phyloP scores from a whole-genome alignment of 179 eudicot genomes.

The Actinidia chinensis region DNA sequence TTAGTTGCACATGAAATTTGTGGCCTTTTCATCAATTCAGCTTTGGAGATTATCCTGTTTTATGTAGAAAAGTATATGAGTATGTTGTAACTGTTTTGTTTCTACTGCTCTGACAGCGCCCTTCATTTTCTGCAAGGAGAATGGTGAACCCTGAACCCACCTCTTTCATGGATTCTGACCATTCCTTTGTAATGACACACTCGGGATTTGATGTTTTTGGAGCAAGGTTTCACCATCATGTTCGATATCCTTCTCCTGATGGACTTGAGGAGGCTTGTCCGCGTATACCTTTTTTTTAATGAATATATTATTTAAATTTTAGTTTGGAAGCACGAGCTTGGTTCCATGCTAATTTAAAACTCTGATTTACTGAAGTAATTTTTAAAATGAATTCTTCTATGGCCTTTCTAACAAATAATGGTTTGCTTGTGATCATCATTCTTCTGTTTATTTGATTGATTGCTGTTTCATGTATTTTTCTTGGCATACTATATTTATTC shows the following conservation, averaged over 20 bases:
- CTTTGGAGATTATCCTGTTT: not conserved
- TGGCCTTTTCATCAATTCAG: not conserved
- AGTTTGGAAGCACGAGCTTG: not conserved
- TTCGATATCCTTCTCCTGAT: conserved; percentile 69
- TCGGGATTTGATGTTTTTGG: conserved; percentile 59
- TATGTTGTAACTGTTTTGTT: conserved; percentile 6
- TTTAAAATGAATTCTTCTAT: not conserved
- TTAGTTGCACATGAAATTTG: not conserved
- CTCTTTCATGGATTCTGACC: conserved; percentile 48
- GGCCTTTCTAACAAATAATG: not conserved
- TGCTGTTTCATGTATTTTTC: not conserved
- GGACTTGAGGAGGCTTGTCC: conserved; percentile 77
- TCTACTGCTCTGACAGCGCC: conserved; percentile 48
- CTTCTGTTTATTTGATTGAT: not conserved
- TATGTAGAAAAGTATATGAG: not conserved
- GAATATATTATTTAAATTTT: not conserved
- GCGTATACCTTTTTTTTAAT: not conserved
- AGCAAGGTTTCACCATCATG: conserved; percentile 69
- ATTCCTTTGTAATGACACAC: conserved; percentile 42
- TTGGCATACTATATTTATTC: not conserved
- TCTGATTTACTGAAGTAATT: not conserved
- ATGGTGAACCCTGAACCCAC: conserved; percentile 58
- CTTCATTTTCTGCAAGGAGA: conserved; percentile 59
- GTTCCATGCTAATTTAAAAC: not conserved
- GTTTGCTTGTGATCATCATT: not conserved